phyloP scores from a whole-genome alignment of 1,139 yeast genomes.

The Pichia sp. region DNA sequence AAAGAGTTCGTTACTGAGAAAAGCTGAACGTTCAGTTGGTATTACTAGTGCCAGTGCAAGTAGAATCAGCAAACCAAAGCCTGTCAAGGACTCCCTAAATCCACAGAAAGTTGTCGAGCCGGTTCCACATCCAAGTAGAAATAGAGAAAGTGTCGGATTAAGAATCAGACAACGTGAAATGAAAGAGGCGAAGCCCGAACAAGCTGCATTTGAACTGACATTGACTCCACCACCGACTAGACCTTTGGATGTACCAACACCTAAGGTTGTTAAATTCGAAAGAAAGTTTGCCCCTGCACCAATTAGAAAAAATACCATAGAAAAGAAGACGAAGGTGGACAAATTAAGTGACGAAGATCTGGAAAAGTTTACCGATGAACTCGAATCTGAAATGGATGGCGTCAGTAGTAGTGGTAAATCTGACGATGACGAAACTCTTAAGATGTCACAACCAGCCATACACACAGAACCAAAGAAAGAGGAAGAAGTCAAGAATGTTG shows the following conservation, averaged over 20 bases:
- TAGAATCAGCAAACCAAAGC: conserved; percentile 3
- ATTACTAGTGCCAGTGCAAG: conserved; percentile 4
- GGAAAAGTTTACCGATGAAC: too few relatives aligned
- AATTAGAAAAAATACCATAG: too few relatives aligned
- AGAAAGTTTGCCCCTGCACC: too few relatives aligned
- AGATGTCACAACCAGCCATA: too few relatives aligned
- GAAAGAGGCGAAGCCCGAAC: conserved; percentile 14
- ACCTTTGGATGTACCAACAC: too few relatives aligned
- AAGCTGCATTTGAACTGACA: conserved; percentile 12
- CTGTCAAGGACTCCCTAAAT: not conserved
- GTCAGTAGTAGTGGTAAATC: too few relatives aligned
- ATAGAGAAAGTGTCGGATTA: not conserved
- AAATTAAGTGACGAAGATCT: not conserved
- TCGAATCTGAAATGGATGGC: too few relatives aligned
- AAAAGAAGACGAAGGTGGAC: too few relatives aligned
- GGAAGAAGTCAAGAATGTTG: not conserved
- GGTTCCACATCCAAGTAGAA: too few relatives aligned
- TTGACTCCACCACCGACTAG: conserved; percentile 7
- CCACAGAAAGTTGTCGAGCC: not conserved
- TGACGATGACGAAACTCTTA: too few relatives aligned
- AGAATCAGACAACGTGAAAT: conserved; percentile 2
- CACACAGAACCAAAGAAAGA: too few relatives aligned
- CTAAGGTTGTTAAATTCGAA: not conserved
- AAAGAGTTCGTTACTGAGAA: conserved; percentile 21
- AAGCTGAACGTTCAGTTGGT: conserved; percentile 26